Base-by-base conservation (phyloP, 2,329 filamentous ascomycete genomes). In the Phialemoniopsis sp. region DNA sequence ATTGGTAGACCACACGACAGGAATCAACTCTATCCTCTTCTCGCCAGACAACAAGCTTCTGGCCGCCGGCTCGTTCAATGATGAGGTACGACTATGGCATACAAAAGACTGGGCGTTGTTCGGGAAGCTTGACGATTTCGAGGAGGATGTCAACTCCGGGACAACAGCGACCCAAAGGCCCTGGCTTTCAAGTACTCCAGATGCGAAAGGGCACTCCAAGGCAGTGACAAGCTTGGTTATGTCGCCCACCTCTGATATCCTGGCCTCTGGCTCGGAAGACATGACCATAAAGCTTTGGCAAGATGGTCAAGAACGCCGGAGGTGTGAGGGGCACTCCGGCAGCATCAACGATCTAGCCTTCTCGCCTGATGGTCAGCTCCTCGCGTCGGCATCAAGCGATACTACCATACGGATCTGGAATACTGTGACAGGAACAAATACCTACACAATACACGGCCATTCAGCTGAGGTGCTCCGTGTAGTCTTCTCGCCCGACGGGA, bases 251-350 rank as follows among this genome's bases (percentile, higher is more conserved):
- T 26, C 21, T 10, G 10, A 26, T 6, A 6, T 6, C 10, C 29
- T 48, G 12, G 44, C 42, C 18, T 48, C 46, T 21, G 44, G 29
- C n/a, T 46, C 41, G 12, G 18, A 32, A 21, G 43, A 50, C 32
- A 32, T 14, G 14, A 48, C 39, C 3, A 32, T 45, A 4, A 40
- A 37, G 41, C 36, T 46, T 7, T 48, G 43, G 44, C 47, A 52
- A 33, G 30, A 32, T 5, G 32, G 34, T 28, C 45, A 43, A 12
- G 49, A 46, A 12, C 33, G 29, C 28, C 15, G 14, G 15, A 32
- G 33, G 37, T 33, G 45, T 38, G 15, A 46, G 33, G 50, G 38
- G 34, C 40, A 52, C 38, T 12, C 14, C 13, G 13, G 12, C 14
- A 13, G 1, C 29, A 32, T 50, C 28, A 41, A 13, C 8, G 31